phyloP scores from a whole-genome alignment of 345 rosid genomes.

The Acer negundo region DNA sequence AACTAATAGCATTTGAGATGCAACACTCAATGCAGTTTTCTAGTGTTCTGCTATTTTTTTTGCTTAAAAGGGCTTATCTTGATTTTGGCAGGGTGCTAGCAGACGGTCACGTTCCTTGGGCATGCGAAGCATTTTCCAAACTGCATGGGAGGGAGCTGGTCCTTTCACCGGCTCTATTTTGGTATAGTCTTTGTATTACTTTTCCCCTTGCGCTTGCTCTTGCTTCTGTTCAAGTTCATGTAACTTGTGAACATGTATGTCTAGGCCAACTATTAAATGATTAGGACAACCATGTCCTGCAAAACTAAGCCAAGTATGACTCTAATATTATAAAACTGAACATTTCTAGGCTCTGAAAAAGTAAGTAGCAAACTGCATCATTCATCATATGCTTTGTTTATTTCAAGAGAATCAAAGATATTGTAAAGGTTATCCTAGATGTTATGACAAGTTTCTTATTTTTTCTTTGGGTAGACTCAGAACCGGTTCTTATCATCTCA shows the following conservation, averaged over 20 bases:
- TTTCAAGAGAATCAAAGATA: background rate
- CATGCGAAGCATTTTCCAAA: conserved; percentile 83
- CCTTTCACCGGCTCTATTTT: conserved; percentile 45
- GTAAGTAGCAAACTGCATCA: background rate
- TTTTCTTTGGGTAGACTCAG: background rate
- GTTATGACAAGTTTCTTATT: background rate
- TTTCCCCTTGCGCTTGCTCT: background rate
- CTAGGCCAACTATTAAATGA: conserved; percentile 3
- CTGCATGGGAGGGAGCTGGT: conserved; percentile 58
- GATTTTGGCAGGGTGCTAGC: conserved; percentile 63
- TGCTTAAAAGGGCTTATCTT: background rate
- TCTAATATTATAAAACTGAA: background rate
- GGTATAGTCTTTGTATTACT: conserved; percentile 41
- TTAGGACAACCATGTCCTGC: background rate
- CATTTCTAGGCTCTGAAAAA: background rate
- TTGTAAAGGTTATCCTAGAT: background rate
- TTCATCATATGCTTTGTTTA: background rate
- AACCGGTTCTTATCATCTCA: background rate
- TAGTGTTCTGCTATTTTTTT: background rate
- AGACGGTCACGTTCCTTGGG: conserved; percentile 92
- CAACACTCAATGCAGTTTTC: conserved; percentile 5
- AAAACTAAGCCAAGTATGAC: background rate
- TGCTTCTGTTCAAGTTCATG: conserved; percentile 3
- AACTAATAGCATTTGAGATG: conserved; percentile 7
- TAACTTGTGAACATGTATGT: background rate